Conservation (phyloP, 2,329 filamentous ascomycete species). For the Magnaporthiopsis incrustans region DNA sequence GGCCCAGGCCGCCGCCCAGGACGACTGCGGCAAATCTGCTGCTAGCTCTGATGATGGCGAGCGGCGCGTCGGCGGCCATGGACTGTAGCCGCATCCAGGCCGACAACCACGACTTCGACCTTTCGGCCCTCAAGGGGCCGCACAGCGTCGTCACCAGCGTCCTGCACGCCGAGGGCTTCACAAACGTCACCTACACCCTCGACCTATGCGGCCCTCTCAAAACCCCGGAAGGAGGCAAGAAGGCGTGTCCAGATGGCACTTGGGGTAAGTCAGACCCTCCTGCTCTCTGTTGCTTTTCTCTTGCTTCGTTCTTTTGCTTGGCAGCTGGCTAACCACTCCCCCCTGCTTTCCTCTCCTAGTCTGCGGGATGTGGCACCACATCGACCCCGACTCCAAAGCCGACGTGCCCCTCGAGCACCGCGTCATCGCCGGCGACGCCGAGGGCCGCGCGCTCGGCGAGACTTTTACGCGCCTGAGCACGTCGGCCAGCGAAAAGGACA, state of each 20-base stretch:
- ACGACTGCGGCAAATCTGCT: constrained; percentile 40
- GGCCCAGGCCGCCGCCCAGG: constrained; percentile 21
- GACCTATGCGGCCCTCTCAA: constrained; percentile 66
- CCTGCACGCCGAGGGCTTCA: constrained; percentile 42
- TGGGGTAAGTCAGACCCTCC: constrained; percentile 41
- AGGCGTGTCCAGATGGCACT: constrained; percentile 59
- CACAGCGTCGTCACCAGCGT: constrained; percentile 58
- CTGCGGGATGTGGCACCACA: constrained; percentile 62
- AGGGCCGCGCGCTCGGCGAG: constrained; percentile 53
- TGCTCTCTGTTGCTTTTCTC: constrained; percentile 1
- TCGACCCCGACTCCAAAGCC: constrained; percentile 37
- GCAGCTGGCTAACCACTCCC: not conserved
- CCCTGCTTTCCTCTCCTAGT: constrained; percentile 38
- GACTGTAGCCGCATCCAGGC: constrained; percentile 55
- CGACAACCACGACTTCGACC: constrained; percentile 54
- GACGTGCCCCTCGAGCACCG: constrained; percentile 49
- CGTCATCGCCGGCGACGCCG: constrained; percentile 67
- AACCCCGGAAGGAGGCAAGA: constrained; percentile 46
- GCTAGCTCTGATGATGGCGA: constrained; percentile 82
- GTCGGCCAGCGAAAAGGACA: constrained; percentile 55
- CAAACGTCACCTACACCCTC: constrained; percentile 74
- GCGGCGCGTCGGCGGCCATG: constrained; percentile 68
- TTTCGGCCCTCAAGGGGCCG: constrained; percentile 52
- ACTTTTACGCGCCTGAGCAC: constrained; percentile 58
- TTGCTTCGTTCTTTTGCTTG: too few species aligned